Base-by-base conservation (phyloP, 176 grass and related monocot species). In the Eleusine indica region DNA sequence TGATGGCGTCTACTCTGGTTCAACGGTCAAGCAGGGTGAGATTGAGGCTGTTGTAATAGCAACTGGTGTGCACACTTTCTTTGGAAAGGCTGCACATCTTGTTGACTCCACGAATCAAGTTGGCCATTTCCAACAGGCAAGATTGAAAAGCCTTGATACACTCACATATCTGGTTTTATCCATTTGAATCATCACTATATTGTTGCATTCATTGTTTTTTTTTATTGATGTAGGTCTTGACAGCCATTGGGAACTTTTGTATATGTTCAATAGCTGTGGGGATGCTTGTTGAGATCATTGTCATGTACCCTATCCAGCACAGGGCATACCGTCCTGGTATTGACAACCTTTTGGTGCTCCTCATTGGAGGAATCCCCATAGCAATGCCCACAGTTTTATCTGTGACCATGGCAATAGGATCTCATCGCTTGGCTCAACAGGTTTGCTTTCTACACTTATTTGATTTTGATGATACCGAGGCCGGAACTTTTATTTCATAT, bases 291-390 rank as follows among this genome's bases (percentile, higher is more conserved):
- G 92, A 94, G 77, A 94, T 94, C 42, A 83, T 94, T 89, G 92
- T 94, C 12, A 92, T 94, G 92, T 94, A 92, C 37, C 89, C 89
- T 22, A 91, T 92, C 68, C 92, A 94, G 44, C 92, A 89, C 82
- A 68, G 92, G 41, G 77, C 61, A 8, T 94, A 94, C 62, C 89
- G 92, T 16, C 87, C 86, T 15, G 89, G 92, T 25, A 94, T 94
- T 38, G 92, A 94, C 78, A 94, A 94, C 78, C 89, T 91, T 60
- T 57, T 94, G 67, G 92, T 94, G 22, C 89, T 94, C 76, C 89
- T 94, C 57, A 94, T 94, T 87, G 92, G 92, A 71, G 92, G 92
- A 42, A 94, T 94, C 79, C 92, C 92, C 40, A 94, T 94, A 66
- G 92, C 92, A 58, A 94, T 94, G 92, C 92, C 92, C 0, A 94